Evolutionary conservation across 164 flowering plant species (phyloP).

Genomic region (Dillenia suffruticosa): DNA sequence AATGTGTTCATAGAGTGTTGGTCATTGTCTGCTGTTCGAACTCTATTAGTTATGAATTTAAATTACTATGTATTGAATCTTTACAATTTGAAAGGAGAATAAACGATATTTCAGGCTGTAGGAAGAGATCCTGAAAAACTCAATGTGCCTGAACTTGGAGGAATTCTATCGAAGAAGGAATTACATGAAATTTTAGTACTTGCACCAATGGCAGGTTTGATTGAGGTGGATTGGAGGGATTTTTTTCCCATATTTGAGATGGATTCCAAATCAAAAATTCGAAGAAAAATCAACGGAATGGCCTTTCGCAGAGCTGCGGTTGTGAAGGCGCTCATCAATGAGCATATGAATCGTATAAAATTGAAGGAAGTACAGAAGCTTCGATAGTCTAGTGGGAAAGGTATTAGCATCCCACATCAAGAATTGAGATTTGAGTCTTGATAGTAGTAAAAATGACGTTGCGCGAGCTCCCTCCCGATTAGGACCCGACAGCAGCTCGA

Average conservation of each 20-base stretch:
- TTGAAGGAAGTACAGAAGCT: constrained; percentile 67
- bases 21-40: too few relatives aligned
- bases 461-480: too few relatives aligned
- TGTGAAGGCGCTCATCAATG: constrained; percentile 57
- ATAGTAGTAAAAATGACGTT: too few relatives aligned
- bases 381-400: too few relatives aligned
- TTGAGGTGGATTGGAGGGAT: constrained; percentile 97
- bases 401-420: too few relatives aligned
- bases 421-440: too few relatives aligned
- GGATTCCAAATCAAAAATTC: constrained; percentile 75
- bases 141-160: constrained; percentile 68
- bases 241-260: constrained; percentile 90
- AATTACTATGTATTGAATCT: too few relatives aligned
- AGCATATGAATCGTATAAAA: constrained; percentile 48
- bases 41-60: too few relatives aligned
- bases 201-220: constrained; percentile 80
- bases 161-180: constrained; percentile 55
- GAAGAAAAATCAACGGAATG: constrained; percentile 47
- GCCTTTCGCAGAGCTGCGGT: constrained; percentile 47
- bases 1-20: too few relatives aligned
- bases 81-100: neutral
- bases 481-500: too few relatives aligned
- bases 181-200: constrained; percentile 52
- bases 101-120: constrained; percentile 44
- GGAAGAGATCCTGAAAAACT: constrained; percentile 59